These are phyloP conservation scores for Kwoniella pini DNA, from an alignment of 768 basidiomycete genomes.

Conservation along the genomic window DNA sequence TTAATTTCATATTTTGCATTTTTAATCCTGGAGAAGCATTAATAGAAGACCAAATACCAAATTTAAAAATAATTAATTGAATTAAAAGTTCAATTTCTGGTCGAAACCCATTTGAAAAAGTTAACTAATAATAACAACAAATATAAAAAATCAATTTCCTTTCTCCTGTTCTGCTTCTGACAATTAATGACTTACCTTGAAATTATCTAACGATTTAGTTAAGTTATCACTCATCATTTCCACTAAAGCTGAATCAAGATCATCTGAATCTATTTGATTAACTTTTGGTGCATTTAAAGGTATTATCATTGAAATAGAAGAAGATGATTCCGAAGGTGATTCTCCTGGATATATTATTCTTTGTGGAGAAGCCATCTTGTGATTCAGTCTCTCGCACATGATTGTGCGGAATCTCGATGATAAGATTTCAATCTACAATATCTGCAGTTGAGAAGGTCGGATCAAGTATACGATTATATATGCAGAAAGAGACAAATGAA, in stretches of 20 bases:
- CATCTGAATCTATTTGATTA: constrained; percentile 85
- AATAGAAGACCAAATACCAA: constrained; percentile 23
- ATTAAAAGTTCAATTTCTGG: constrained; percentile 67
- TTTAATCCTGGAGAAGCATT: constrained; percentile 46
- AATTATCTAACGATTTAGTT: constrained; percentile 65
- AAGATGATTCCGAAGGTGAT: constrained; percentile 14
- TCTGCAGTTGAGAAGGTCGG: too few species aligned
- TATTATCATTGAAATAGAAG: neutral
- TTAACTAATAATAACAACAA: constrained; percentile 57
- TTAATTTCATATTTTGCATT: constrained; percentile 39
- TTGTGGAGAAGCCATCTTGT: neutral
- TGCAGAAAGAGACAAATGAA: too few species aligned
- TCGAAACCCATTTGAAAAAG: constrained; percentile 66
- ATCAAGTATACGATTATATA: too few species aligned
- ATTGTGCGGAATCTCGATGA: too few species aligned
- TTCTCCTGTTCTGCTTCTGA: too few species aligned
- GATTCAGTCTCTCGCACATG: too few species aligned
- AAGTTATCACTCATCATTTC: constrained; percentile 81
- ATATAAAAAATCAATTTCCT: neutral
- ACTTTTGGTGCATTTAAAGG: constrained; percentile 61
- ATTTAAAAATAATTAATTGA: constrained; percentile 36
- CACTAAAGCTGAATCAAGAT: constrained; percentile 84
- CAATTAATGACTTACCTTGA: constrained; percentile 63
- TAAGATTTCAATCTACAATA: too few species aligned
- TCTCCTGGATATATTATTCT: constrained; percentile 14